Conservation (phyloP, 225 moss, liverwort and hornwort genomes). For the Takakia lepidozioides region DNA sequence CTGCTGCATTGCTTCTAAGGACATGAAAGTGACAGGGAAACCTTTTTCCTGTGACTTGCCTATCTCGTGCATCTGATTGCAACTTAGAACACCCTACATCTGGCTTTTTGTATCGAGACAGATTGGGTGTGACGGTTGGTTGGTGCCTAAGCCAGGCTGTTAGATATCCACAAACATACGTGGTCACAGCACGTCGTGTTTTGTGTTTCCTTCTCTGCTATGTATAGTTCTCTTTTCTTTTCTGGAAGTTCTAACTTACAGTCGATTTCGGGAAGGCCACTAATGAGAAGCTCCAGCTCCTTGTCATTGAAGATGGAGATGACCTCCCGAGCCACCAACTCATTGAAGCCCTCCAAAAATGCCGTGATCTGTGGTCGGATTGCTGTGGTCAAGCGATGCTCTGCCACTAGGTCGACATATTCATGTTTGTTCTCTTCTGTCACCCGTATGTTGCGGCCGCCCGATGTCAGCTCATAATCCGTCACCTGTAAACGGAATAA, state of each 20-base stretch:
- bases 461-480: conserved; percentile 86
- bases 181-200: neutral
- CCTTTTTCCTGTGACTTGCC: too few relatives aligned
- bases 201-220: neutral
- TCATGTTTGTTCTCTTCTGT: conserved; percentile 98
- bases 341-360: conserved; percentile 92
- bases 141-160: too few relatives aligned
- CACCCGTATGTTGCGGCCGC: conserved; percentile 88
- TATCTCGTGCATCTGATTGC: too few relatives aligned
- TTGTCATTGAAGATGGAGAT: conserved; percentile 98
- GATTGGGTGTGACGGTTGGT: too few relatives aligned
- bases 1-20: too few relatives aligned
- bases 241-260: conserved; percentile 33
- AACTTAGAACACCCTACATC: too few relatives aligned
- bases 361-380: conserved; percentile 89
- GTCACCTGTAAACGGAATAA: conserved; percentile 89
- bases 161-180: neutral
- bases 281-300: conserved; percentile 91
- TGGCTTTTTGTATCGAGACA: too few relatives aligned
- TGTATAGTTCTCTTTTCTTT: neutral
- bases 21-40: too few relatives aligned
- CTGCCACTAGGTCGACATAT: conserved; percentile 92
- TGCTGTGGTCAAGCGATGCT: conserved; percentile 98
- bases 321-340: conserved; percentile 77
- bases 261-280: conserved; percentile 94